Evolutionary conservation across 441 rosid genomes (phyloP), one percentile per base, ranked within the genome.

Genomic region (Jatropha podagrica): DNA sequence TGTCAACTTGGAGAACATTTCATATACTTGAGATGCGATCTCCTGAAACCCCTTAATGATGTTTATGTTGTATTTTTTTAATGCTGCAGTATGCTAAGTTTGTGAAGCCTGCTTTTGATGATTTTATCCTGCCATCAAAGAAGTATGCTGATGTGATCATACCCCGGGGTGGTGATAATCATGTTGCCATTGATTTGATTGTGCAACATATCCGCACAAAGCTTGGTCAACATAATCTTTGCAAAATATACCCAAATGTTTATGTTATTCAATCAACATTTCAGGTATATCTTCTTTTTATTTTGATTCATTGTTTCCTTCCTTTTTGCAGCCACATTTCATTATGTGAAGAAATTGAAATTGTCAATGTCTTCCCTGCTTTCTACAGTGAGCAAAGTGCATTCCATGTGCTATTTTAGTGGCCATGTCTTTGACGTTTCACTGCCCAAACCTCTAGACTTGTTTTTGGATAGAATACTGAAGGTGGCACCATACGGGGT

Each of bases 21-120:
- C 23, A 14, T 46, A 54, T n/a, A 37, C 51, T 37, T 41, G 52
- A 32, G 66, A 68, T 54, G 15, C 32, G 17, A 26, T 62, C 41
- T 42, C 40, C 61, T 37, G 32, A 54, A 23, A 49, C 62, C 60
- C 54, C 18, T 65, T 26, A 42, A 38, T 51, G 4, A 26, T 61
- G 51, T 66, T 75, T 69, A 9, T 78, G 27, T 56, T 56, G 20
- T 75, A 49, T 18, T 81, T 13, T 13, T 42, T 74, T 69, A 71
- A 64, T 84, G 81, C 13, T 84, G 87, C 94, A 95, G 98, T 95
- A 95, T 69, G 96, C 97, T 62, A 95, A 93, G 82, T 96, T 96
- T 89, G 99, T 96, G 69, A 96, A 96, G 85, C 99, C 99, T 41
- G 99, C 99, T 42, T 96, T 96, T 86, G 99, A 96, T 85, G 98